Conservation (phyloP, 2,329 filamentous ascomycete genomes). For the Microdochium bolleyi region DNA sequence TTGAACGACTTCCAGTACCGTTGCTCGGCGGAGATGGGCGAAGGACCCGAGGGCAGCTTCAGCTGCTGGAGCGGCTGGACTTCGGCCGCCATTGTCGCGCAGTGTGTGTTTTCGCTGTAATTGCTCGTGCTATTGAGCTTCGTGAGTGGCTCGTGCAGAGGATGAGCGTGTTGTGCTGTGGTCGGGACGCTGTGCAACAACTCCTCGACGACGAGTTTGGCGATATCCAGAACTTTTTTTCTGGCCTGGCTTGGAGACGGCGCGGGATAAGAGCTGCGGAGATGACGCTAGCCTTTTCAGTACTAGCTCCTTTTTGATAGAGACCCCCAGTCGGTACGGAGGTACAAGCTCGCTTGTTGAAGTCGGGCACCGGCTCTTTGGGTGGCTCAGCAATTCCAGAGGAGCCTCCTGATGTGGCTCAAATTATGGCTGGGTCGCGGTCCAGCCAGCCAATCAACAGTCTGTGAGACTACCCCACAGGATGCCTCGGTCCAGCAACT, state of each 20-base stretch:
- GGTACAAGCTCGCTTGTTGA: too few relatives aligned
- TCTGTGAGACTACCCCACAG: background rate
- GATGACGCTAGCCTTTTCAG: background rate
- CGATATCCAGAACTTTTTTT: constrained; percentile 1
- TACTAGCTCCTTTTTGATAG: background rate
- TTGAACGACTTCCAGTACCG: constrained; percentile 95
- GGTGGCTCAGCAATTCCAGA: background rate
- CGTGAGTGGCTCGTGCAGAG: too few relatives aligned
- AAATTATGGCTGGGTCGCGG: background rate
- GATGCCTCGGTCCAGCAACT: background rate
- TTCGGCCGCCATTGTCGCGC: constrained; percentile 67
- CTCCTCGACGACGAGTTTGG: background rate
- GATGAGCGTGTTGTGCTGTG: too few relatives aligned
- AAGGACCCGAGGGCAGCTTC: constrained; percentile 76
- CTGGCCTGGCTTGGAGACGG: background rate
- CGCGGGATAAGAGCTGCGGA: background rate
- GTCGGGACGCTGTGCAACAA: background rate
- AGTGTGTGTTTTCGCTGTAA: background rate
- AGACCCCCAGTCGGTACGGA: too few relatives aligned
- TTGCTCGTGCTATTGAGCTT: background rate
- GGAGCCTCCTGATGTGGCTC: background rate
- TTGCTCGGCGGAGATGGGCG: constrained; percentile 82
- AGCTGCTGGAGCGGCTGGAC: constrained; percentile 72
- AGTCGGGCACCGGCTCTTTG: background rate
- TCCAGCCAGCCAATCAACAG: background rate